These are phyloP conservation scores for Tephrocybe sp. DNA, from an alignment of 768 basidiomycete genomes.

Conservation along the genomic window DNA sequence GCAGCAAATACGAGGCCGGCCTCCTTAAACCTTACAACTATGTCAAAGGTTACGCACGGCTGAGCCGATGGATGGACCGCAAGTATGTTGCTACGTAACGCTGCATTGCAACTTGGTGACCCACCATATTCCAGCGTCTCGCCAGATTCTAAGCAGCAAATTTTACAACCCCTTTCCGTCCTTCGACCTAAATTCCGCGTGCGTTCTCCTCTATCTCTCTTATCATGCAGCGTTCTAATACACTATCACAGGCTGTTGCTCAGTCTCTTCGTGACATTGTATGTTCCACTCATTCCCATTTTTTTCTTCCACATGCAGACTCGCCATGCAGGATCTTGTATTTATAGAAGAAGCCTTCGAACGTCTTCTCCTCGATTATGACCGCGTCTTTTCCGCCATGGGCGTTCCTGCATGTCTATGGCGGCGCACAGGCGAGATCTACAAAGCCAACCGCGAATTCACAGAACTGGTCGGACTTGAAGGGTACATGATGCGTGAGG, in stretches of 20 bases:
- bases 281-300: slow-evolving; percentile 20
- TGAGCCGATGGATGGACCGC: slow-evolving; percentile 93
- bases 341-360: slow-evolving; percentile 99
- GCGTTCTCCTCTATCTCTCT: slow-evolving; percentile 20
- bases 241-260: slow-evolving; percentile 57
- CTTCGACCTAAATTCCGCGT: slow-evolving; percentile 84
- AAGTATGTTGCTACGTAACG: slow-evolving; percentile 48
- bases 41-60: slow-evolving; percentile 89
- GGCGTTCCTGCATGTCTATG: slow-evolving; percentile 96
- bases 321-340: slow-evolving; percentile 68
- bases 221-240: background rate
- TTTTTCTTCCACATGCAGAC: background rate
- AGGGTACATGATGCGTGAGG: slow-evolving; percentile 87
- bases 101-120: slow-evolving; percentile 2
- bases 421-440: slow-evolving; percentile 97
- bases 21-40: slow-evolving; percentile 95
- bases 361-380: slow-evolving; percentile 90
- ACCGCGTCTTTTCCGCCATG: slow-evolving; percentile 93
- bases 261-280: slow-evolving; percentile 84
- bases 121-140: slow-evolving; percentile 56
- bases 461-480: slow-evolving; percentile 87
- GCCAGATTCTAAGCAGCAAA: slow-evolving; percentile 87
- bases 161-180: slow-evolving; percentile 84
- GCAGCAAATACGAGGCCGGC: slow-evolving; percentile 96
- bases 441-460: slow-evolving; percentile 97